Conservation (phyloP, 768 basidiomycete species). For the Trametes meyenii region DNA sequence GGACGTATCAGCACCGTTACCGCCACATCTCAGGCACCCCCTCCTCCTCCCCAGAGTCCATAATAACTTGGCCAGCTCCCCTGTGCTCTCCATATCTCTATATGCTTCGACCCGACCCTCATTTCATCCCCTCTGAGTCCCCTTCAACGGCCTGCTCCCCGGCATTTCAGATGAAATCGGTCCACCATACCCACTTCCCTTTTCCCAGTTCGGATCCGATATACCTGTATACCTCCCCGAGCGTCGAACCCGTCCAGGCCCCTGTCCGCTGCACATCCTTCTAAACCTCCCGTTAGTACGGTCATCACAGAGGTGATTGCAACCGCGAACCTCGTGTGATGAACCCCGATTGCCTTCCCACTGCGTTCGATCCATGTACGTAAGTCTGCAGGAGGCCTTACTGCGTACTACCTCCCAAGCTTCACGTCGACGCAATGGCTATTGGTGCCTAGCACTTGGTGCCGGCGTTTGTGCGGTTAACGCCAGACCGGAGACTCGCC, state of each 20-base stretch:
- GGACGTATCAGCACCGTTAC: conserved; percentile 10
- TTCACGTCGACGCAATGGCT: background rate
- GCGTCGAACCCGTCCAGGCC: background rate
- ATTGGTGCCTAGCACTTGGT: background rate
- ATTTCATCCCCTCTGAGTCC: background rate
- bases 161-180: too few relatives aligned
- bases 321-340: conserved; percentile 22
- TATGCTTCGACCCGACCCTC: background rate
- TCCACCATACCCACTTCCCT: too few relatives aligned
- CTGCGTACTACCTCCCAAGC: background rate
- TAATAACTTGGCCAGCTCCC: background rate
- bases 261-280: background rate
- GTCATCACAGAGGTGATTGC: conserved; percentile 10
- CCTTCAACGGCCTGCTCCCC: background rate
- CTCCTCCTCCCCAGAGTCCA: background rate
- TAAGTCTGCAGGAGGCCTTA: conserved; percentile 5
- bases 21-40: conserved; percentile 19
- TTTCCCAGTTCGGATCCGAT: too few relatives aligned
- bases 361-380: conserved; percentile 11
- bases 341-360: conserved; percentile 13
- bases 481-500: background rate
- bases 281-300: background rate
- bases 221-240: background rate
- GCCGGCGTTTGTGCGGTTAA: conserved; percentile 6
- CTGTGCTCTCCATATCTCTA: background rate